Conservation (phyloP, 2,329 filamentous ascomycete species). For the Acrocalymma vagum region DNA sequence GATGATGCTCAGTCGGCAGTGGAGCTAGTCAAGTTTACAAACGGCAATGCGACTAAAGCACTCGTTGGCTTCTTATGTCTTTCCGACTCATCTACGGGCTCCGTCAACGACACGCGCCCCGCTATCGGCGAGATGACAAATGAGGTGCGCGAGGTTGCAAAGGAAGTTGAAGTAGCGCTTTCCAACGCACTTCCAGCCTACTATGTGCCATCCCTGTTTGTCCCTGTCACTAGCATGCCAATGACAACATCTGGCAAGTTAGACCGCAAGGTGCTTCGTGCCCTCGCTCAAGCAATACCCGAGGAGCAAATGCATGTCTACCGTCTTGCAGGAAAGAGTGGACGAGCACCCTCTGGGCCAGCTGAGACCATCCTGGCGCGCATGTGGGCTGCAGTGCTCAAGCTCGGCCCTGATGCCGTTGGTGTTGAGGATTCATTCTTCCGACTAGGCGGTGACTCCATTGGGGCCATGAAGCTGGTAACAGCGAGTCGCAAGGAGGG, state of each 20-base stretch:
- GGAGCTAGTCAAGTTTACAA: conserved; percentile 47
- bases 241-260: conserved; percentile 54
- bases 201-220: conserved; percentile 55
- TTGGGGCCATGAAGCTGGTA: conserved; percentile 57
- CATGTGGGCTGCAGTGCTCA: conserved; percentile 52
- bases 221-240: conserved; percentile 52
- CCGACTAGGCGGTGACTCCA: conserved; percentile 56
- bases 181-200: conserved; percentile 47
- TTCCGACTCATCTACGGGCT: conserved; percentile 8
- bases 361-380: conserved; percentile 30
- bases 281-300: conserved; percentile 43
- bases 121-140: conserved; percentile 31
- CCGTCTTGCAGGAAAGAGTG: conserved; percentile 40
- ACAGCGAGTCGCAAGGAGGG: conserved; percentile 50
- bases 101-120: conserved; percentile 33
- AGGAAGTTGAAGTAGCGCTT: conserved; percentile 34
- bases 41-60: conserved; percentile 33
- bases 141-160: conserved; percentile 23
- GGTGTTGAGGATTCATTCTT: conserved; percentile 57
- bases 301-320: conserved; percentile 32
- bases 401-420: conserved; percentile 48
- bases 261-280: conserved; percentile 50
- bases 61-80: conserved; percentile 40
- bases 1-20: conserved; percentile 51
- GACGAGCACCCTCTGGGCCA: conserved; percentile 32